phyloP scores from a whole-genome alignment of 2,329 filamentous ascomycete genomes.

The Colletotrichum noveboracense region DNA sequence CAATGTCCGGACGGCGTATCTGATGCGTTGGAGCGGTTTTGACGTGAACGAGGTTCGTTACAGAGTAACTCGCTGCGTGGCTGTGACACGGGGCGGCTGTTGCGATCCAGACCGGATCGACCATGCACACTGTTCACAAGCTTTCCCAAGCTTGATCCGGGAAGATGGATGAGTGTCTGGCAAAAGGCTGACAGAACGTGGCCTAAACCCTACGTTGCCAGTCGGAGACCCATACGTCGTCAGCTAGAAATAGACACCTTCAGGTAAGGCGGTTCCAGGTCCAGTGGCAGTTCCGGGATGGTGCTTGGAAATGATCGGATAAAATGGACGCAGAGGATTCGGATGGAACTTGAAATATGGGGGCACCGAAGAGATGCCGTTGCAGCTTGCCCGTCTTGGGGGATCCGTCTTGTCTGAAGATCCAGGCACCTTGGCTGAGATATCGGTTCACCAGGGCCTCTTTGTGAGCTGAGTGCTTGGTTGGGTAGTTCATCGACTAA shows the following conservation, averaged over 20 bases:
- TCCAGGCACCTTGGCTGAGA: not conserved
- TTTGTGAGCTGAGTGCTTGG: not conserved
- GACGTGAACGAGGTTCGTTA: not conserved
- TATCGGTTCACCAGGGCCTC: not conserved
- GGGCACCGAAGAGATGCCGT: not conserved
- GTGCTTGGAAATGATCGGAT: not conserved
- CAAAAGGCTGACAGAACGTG: not conserved
- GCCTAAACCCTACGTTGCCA: not conserved
- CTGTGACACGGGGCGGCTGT: not conserved
- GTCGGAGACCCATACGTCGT: not conserved
- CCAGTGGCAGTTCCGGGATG: not conserved
- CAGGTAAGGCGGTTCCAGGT: not conserved
- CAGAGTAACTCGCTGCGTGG: not conserved
- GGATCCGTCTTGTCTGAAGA: not conserved
- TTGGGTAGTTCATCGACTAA: not conserved
- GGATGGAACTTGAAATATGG: slow-evolving; percentile 2
- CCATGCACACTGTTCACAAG: slow-evolving; percentile 1
- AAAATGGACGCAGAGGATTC: not conserved
- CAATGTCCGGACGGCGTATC: not conserved
- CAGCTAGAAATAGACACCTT: not conserved
- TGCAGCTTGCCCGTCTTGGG: not conserved
- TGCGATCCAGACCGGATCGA: slow-evolving; percentile 11
- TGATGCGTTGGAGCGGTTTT: not conserved
- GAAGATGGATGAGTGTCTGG: not conserved
- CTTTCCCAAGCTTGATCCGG: not conserved